Percentiles rank a stretch among this genome's conserved stretches.
Conservation (phyloP, 2,329 filamentous ascomycete species). For the Graphiopsis chlorocephala region DNA sequence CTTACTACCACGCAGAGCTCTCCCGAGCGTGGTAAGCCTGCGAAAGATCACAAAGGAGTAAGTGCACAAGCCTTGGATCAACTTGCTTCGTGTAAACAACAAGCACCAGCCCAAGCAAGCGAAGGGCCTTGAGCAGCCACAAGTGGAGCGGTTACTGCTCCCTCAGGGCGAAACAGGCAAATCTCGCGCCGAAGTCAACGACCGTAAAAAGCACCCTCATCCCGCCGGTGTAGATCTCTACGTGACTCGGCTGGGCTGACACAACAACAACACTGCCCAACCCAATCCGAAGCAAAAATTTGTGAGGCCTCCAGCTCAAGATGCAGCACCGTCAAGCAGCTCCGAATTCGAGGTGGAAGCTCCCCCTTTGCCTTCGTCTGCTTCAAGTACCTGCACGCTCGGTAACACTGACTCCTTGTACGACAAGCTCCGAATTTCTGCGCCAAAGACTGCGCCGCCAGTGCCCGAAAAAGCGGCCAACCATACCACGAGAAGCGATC, state of each 20-base stretch:
- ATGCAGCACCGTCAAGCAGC: not conserved
- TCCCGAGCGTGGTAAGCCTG: slow-evolving; percentile 18
- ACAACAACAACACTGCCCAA: slow-evolving; percentile 1
- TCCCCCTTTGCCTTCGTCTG: slow-evolving; percentile 19
- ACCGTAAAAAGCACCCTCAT: slow-evolving; percentile 46
- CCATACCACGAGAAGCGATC: slow-evolving; percentile 26
- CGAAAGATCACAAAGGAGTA: slow-evolving; percentile 28
- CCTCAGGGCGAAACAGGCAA: slow-evolving; percentile 30
- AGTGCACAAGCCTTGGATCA: slow-evolving; percentile 1
- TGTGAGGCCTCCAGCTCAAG: not conserved
- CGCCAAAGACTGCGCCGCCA: slow-evolving; percentile 9
- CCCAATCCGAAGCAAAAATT: not conserved
- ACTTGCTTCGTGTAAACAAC: slow-evolving; percentile 10
- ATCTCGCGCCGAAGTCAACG: slow-evolving; percentile 27
- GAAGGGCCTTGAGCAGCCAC: slow-evolving; percentile 18
- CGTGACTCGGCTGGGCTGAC: slow-evolving; percentile 45
- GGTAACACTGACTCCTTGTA: slow-evolving; percentile 42
- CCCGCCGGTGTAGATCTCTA: slow-evolving; percentile 53
- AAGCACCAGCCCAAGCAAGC: slow-evolving; percentile 24
- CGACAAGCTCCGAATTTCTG: slow-evolving; percentile 43
- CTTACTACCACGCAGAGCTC: not conserved
- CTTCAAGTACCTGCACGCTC: slow-evolving; percentile 6
- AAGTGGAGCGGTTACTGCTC: slow-evolving; percentile 29
- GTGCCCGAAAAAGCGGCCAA: not conserved
- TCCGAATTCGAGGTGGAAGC: not conserved